Base-by-base conservation (phyloP, 768 basidiomycete genomes). In the Russula emetica region DNA sequence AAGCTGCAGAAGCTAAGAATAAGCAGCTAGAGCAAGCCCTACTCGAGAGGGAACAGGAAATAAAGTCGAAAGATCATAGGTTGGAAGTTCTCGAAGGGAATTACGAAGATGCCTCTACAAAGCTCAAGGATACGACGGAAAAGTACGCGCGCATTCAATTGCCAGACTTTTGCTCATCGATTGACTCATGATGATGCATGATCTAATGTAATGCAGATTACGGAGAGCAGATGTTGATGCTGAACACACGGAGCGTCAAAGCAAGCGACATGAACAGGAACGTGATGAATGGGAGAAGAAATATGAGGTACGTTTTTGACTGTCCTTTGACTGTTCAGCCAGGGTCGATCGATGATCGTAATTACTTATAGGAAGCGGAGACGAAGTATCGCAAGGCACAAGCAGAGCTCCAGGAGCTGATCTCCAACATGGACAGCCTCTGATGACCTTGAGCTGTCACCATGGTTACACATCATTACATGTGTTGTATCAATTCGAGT, bases 371-470 rank as follows among this genome's bases (percentile, higher is more conserved):
- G 64, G 64, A 65, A 20, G 64, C 64, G 0, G 6, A 65, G n/a
- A 2, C 6, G 14, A 65, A 24, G 59, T 65, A 52, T 40, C 64
- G 54, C 49, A 55, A 61, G 50, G 54, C 64, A 20, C 64, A 65
- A 36, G 20, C 24, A 54, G 64, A 65, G 3, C 64, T 65, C 18
- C 59, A 65, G n/a, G 64, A 61, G 2, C 49, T 65, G 24, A 50
- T 65, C 36, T 24, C 54, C 16, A 65, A 57, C 32, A 65, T 65
- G 64, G 64, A 65, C 50, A 65, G 45, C 42, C 64, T 65, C 49
- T 65, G n/a, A 64, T 14, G 20, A 11, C 50, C 22, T 5, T 6
- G 14, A 16, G 16, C 16, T 44, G 59, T 42, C 26, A 56, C 28
- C 49, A 45, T 57, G 22, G 14, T 44, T 45, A 57, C 55, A 28